These are phyloP conservation scores for Sporisorium exsertum DNA, from an alignment of 1,284 basidiomycete genomes.

Conservation along the genomic window DNA sequence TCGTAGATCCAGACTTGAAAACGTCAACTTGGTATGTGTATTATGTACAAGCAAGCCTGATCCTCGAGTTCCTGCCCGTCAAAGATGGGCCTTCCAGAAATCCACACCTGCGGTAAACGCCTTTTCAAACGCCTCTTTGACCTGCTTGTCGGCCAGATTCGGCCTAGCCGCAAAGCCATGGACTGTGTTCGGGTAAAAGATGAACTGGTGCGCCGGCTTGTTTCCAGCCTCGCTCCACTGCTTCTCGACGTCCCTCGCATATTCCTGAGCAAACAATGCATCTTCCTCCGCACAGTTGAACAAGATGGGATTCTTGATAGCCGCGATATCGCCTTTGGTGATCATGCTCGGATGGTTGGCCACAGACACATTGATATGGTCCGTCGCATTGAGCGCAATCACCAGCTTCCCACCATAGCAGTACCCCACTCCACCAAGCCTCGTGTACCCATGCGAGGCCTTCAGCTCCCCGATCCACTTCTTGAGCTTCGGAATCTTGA, in stretches of 20 bases:
- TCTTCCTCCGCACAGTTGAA: constrained; percentile 77
- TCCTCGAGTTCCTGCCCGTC: background rate
- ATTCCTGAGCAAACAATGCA: constrained; percentile 70
- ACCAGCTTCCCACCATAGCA: constrained; percentile 74
- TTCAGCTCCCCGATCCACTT: constrained; percentile 65
- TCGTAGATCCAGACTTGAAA: background rate
- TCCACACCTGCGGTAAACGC: constrained; percentile 35
- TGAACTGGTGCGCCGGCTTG: constrained; percentile 74
- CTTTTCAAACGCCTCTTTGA: constrained; percentile 74
- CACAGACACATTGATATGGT: constrained; percentile 73
- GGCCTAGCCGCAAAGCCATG: constrained; percentile 76
- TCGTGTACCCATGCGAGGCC: constrained; percentile 73
- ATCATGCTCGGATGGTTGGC: constrained; percentile 75
- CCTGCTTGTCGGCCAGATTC: constrained; percentile 71
- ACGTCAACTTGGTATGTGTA: background rate
- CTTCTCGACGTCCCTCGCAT: constrained; percentile 72
- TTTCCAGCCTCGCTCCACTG: constrained; percentile 71
- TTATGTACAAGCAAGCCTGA: background rate
- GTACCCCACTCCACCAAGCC: constrained; percentile 77
- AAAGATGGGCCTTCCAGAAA: constrained; percentile 44
- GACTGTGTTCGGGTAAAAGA: constrained; percentile 74
- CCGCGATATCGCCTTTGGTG: constrained; percentile 53
- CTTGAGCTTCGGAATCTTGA: constrained; percentile 22
- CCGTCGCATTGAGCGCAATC: constrained; percentile 55
- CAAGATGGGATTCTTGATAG: constrained; percentile 73